A percentile compares a stretch with the other conserved stretches of the same genome.
Conservation (phyloP, 495 filamentous ascomycete genomes). For the Daldinia childiae region DNA sequence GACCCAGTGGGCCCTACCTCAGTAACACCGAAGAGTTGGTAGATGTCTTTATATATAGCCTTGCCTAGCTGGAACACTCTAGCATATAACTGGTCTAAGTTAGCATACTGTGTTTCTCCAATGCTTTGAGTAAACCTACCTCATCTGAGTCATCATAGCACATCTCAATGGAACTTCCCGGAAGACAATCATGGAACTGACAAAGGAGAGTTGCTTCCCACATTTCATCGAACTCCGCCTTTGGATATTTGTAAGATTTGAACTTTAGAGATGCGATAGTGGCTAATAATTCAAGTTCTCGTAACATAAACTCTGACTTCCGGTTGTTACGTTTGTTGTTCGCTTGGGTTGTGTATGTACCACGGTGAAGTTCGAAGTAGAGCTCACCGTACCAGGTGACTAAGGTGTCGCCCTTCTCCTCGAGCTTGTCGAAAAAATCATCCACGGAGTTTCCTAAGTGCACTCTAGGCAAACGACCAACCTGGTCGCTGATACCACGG, state of each 20-base stretch:
- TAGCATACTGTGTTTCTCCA: conserved; percentile 5
- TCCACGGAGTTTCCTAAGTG: conserved; percentile 95
- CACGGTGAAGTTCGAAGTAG: conserved; percentile 96
- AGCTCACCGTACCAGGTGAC: conserved; percentile 98
- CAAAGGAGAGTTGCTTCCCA: conserved; percentile 89
- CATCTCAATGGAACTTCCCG: conserved; percentile 96
- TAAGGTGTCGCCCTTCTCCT: conserved; percentile 79
- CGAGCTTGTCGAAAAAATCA: conserved; percentile 88
- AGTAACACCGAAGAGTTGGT: conserved; percentile 70
- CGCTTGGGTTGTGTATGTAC: conserved; percentile 95
- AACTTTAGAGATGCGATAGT: conserved; percentile 80
- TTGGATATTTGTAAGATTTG: conserved; percentile 85
- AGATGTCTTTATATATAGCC: conserved; percentile 73
- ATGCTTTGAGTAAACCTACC: conserved; percentile 49
- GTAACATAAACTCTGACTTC: conserved; percentile 81
- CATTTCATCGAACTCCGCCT: conserved; percentile 88
- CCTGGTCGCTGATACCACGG: conserved; percentile 88
- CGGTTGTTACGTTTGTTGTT: conserved; percentile 97
- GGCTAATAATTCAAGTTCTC: conserved; percentile 88
- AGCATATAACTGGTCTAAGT: conserved; percentile 69
- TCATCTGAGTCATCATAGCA: conserved; percentile 92
- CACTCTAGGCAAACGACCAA: conserved; percentile 83
- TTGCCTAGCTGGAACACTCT: conserved; percentile 81
- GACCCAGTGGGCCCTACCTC: conserved; percentile 44
- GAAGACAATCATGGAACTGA: conserved; percentile 97